Evolutionary conservation across 129 eudicot species (phyloP).

Genomic region (sunflower (Helianthus annuus)): HanXRQr2.0-SUNRISE NC_035447.2:155897757-155898256

Average conservation of each 20-base stretch:
- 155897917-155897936: constrained; percentile 18
- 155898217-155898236: constrained; percentile 79
- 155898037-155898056: not conserved
- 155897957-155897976: constrained; percentile 35
- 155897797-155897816: constrained; percentile 15
- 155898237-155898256: no score
- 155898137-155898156: constrained; percentile 50
- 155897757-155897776: constrained; percentile 9
- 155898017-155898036: constrained; percentile 23
- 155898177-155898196: constrained; percentile 82
- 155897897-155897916: no score
- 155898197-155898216: constrained; percentile 78
- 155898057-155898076: constrained; percentile 49
- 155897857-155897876: no score
- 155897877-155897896: constrained; percentile 3
- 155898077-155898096: constrained; percentile 56
- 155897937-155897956: constrained; percentile 35
- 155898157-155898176: constrained; percentile 92
- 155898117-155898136: constrained; percentile 69
- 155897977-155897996: constrained; percentile 21
- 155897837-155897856: constrained; percentile 38
- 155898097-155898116: constrained; percentile 44
- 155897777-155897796: not conserved
- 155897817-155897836: constrained; percentile 19
- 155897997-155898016: constrained; percentile 26